Evolutionary conservation across 1,139 yeast genomes (phyloP).

Genomic region (Hyphopichia wangnamkhiaoensis): DNA sequence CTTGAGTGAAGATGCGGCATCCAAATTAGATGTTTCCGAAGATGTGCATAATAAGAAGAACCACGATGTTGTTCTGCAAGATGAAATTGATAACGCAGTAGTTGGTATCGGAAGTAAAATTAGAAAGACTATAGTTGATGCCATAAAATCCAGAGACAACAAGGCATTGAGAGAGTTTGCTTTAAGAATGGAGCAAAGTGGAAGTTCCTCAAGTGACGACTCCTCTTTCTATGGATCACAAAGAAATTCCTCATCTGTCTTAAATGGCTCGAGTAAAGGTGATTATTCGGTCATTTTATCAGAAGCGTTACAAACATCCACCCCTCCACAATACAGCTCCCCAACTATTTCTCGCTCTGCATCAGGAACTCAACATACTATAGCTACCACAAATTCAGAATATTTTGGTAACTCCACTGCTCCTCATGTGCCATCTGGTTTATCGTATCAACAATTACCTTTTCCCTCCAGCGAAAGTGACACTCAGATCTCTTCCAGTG

Average conservation of each 20-base stretch:
- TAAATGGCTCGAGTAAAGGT: slow-evolving; percentile 11
- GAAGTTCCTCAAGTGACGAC: slow-evolving; percentile 39
- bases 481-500: not conserved
- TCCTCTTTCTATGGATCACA: slow-evolving; percentile 21
- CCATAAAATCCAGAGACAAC: slow-evolving; percentile 36
- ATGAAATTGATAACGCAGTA: slow-evolving; percentile 76
- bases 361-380: not conserved
- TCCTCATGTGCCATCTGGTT: slow-evolving; percentile 20
- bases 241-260: slow-evolving; percentile 13
- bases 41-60: not conserved
- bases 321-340: slow-evolving; percentile 11
- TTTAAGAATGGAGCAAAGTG: slow-evolving; percentile 27
- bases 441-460: slow-evolving; percentile 14
- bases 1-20: slow-evolving; percentile 2
- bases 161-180: slow-evolving; percentile 28
- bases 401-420: slow-evolving; percentile 3
- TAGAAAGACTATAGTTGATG: slow-evolving; percentile 59
- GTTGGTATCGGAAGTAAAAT: slow-evolving; percentile 74
- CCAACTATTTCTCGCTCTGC: slow-evolving; percentile 8
- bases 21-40: not conserved
- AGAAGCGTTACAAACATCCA: slow-evolving; percentile 23
- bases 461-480: not conserved
- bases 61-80: slow-evolving; percentile 58
- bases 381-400: not conserved
- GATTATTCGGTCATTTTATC: slow-evolving; percentile 39